These are phyloP conservation scores for Hypholoma sublateritium DNA, from an alignment of 768 basidiomycete species.

Conservation along the genomic window DNA sequence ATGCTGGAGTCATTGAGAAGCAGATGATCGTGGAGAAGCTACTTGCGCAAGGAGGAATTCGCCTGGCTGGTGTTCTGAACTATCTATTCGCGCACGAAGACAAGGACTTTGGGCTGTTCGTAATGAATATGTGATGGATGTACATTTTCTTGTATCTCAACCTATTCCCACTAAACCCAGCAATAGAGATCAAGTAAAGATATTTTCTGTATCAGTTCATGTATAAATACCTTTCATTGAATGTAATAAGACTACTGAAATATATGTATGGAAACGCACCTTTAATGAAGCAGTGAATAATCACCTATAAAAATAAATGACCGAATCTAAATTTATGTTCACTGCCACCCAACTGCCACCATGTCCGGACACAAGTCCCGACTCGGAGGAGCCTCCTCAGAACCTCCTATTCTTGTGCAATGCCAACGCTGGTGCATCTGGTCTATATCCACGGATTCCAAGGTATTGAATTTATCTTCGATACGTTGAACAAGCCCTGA, in stretches of 20 bases:
- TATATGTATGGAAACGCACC: no score
- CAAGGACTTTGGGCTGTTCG: neutral
- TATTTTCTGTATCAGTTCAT: neutral
- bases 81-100: constrained; percentile 49
- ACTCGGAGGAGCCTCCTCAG: neutral
- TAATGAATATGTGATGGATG: neutral
- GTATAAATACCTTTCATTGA: no score
- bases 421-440: constrained; percentile 43
- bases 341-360: neutral
- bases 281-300: no score
- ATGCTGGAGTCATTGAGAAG: constrained; percentile 66
- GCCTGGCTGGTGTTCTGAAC: constrained; percentile 84
- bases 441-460: constrained; percentile 60
- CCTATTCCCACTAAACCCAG: neutral
- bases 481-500: neutral
- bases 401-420: neutral
- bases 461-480: constrained; percentile 40
- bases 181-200: neutral
- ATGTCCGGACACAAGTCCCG: neutral
- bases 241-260: no score
- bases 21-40: constrained; percentile 78
- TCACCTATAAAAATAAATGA: no score
- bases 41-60: constrained; percentile 78
- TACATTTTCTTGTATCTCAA: no score
- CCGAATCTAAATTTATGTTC: no score